Base-by-base conservation (phyloP, 257 asterid species). In the Nicotiana obtusifolia region DNA sequence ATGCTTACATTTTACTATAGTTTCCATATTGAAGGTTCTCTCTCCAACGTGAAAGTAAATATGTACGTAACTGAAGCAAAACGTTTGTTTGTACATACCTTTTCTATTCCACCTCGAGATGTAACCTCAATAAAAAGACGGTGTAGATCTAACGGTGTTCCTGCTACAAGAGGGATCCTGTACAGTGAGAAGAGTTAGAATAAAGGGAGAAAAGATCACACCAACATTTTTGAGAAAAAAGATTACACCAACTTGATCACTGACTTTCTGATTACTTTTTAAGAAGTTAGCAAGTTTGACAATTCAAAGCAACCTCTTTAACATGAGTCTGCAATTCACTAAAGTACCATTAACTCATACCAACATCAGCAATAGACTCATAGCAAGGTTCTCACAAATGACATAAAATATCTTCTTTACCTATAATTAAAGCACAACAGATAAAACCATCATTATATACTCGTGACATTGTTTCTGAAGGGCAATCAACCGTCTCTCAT, bases 41-140 rank as follows among this genome's bases (percentile, higher is more conserved):
- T 65, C 37, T 31, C 79, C 19, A 49, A 64, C 8, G 59, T 59
- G 30, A 62, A 44, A 71, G 35, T 37, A 31, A 59, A 33, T 20
- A 61, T 17, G 17, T 64, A 14, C 14, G 20, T 28, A 20, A 56
- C 37, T n/a, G 7, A 20, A 26, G 59, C 35, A 52, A 75, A 65
- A 28, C 4, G 30, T 8, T 35, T 22, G 47, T 64, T 49, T 68
- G 64, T 67, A 56, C 87, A 80, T 91, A 94, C 98, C 93, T 94
- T 94, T 85, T 93, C 95, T 84, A 96, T 89, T 81, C 99, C 99
- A 64, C 99, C 97, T 53, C 97, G 95, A 65, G 97, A 86, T 66
- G 98, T 93, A 84, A 93, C 99, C 91, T 94, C 97, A 80, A 93
- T 59, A 81, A 96, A 96, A 35, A 96, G 97, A 68, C 84, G 94